Percentiles rank a stretch among this genome's conserved stretches.
Conservation (phyloP, 192 early-diverging fungal species). For the Coemansia sp. region DNA sequence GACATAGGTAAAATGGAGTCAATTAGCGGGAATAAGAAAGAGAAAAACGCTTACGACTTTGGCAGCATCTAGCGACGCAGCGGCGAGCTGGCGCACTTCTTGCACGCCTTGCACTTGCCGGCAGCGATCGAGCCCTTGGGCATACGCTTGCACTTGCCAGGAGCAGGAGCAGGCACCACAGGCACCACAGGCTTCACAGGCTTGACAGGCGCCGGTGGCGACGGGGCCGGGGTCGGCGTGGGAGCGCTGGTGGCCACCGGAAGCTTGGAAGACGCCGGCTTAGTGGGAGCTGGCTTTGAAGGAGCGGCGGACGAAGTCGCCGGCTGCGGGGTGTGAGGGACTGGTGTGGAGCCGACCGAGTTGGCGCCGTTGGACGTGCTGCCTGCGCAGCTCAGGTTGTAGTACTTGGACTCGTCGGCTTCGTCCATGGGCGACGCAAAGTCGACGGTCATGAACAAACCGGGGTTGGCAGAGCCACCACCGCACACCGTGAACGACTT, state of each 20-base stretch:
- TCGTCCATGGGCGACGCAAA: slow-evolving; percentile 38
- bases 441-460: slow-evolving; percentile 36
- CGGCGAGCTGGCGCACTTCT: slow-evolving; percentile 39
- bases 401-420: slow-evolving; percentile 15
- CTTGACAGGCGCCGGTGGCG: neutral
- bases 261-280: neutral
- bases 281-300: neutral
- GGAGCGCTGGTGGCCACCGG: neutral
- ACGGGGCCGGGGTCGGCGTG: neutral
- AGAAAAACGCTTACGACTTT: neutral
- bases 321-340: slow-evolving; percentile 17
- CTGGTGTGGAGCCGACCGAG: neutral
- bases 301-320: neutral
- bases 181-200: neutral
- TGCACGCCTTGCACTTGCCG: slow-evolving; percentile 57
- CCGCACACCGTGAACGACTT: slow-evolving; percentile 51
- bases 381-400: slow-evolving; percentile 35
- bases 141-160: slow-evolving; percentile 55
- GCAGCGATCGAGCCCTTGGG: slow-evolving; percentile 55
- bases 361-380: slow-evolving; percentile 27
- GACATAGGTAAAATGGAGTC: neutral
- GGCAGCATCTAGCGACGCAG: slow-evolving; percentile 28
- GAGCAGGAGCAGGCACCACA: neutral
- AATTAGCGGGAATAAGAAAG: neutral
- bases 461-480: slow-evolving; percentile 30